phyloP scores from a whole-genome alignment of 495 filamentous ascomycete species.

The Penicillium paxilli region DNA sequence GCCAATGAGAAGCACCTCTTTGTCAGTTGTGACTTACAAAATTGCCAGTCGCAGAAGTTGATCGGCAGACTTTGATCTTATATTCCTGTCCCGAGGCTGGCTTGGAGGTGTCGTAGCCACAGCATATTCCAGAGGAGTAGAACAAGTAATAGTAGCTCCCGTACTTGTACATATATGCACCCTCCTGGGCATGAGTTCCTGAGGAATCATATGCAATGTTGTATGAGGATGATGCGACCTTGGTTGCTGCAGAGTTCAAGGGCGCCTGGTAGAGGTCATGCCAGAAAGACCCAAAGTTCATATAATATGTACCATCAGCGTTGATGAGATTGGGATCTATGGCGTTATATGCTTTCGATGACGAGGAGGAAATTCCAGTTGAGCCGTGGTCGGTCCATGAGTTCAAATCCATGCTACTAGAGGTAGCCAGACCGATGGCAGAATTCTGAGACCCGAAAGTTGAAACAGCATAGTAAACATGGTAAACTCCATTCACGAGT shows the following conservation, averaged over 20 bases:
- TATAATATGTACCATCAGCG: conserved; percentile 46
- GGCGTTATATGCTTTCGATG: conserved; percentile 61
- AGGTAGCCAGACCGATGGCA: conserved; percentile 70
- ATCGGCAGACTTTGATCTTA: conserved; percentile 67
- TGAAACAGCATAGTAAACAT: conserved; percentile 71
- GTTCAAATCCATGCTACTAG: conserved; percentile 55
- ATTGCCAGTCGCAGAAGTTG: conserved; percentile 49
- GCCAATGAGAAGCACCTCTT: no score
- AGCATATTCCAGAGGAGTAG: conserved; percentile 67
- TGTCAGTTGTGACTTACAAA: conserved; percentile 50
- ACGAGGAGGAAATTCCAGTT: conserved; percentile 51
- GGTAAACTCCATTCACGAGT: conserved; percentile 57
- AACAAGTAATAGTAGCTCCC: conserved; percentile 69
- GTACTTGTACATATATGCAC: conserved; percentile 56
- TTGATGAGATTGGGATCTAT: conserved; percentile 69
- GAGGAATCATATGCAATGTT: conserved; percentile 56
- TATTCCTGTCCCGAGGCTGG: conserved; percentile 67
- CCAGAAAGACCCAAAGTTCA: conserved; percentile 76
- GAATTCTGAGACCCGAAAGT: conserved; percentile 66
- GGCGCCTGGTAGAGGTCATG: conserved; percentile 63
- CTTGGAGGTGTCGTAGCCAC: conserved; percentile 51
- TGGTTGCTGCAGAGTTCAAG: conserved; percentile 50
- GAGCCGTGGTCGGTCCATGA: conserved; percentile 57
- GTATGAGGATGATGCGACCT: conserved; percentile 33
- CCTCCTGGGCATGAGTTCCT: conserved; percentile 59